Percentiles rank a stretch among this genome's conserved stretches.
Evolutionary conservation across 2,329 filamentous ascomycete species (phyloP).

Genomic region (Phaeosphaeriaceae sp.): DNA sequence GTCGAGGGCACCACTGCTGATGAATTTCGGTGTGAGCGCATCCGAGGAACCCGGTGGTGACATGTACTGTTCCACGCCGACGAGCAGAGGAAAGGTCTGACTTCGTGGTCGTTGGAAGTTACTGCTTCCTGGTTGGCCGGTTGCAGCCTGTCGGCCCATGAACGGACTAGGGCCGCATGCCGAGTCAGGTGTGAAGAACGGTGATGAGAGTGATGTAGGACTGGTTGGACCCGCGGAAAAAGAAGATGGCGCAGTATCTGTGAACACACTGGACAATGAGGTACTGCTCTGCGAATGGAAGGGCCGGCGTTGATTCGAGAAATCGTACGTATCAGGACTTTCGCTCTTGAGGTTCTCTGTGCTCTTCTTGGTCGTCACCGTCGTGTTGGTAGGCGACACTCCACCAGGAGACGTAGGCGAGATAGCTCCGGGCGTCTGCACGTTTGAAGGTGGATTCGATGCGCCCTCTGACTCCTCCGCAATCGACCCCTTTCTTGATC

Average conservation of each 20-base stretch:
- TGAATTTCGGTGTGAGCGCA: constrained; percentile 63
- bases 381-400: constrained; percentile 75
- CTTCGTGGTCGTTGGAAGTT: constrained; percentile 80
- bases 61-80: constrained; percentile 67
- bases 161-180: constrained; percentile 70
- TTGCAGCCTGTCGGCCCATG: constrained; percentile 59
- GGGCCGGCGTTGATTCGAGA: constrained; percentile 67
- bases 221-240: constrained; percentile 77
- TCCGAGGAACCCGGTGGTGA: constrained; percentile 61
- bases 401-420: constrained; percentile 78
- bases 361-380: constrained; percentile 67
- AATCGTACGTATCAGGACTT: constrained; percentile 66
- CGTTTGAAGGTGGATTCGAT: constrained; percentile 64
- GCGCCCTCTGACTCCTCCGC: constrained; percentile 73
- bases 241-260: constrained; percentile 69
- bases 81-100: constrained; percentile 81
- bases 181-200: constrained; percentile 81
- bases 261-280: constrained; percentile 73
- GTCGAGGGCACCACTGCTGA: constrained; percentile 57
- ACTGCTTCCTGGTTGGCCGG: constrained; percentile 56
- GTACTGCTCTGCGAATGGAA: constrained; percentile 71
- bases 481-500: constrained; percentile 63
- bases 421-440: constrained; percentile 70
- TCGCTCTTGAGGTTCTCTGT: constrained; percentile 72
- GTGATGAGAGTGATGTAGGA: constrained; percentile 75